Evolutionary conservation across 169 alveolate genomes (phyloP), one percentile per base, ranked within the genome.

Genomic region (Babesia microti): DNA sequence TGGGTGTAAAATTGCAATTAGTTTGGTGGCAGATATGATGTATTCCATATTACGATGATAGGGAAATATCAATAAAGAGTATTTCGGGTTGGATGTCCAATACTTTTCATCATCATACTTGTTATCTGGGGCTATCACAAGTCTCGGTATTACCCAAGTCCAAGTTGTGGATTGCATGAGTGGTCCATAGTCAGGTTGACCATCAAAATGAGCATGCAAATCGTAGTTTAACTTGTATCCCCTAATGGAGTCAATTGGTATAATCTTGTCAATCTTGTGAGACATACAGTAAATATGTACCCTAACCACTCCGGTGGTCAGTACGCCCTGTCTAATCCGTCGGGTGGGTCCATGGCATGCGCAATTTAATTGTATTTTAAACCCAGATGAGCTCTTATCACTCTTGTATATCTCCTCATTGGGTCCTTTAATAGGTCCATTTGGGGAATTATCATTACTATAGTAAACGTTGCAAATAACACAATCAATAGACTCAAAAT

Each of bases 211-310:
- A 12, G 75, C 2, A 26, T 63, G 75, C 9, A 63, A 15, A 33
- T 63, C 75, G 27, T 63, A 63, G 41, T 63, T 63, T 15, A 63
- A 50, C 39, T 63, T 63, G 50, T 43, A 63, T 1, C 44, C 75
- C 17, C 42, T 14, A 1, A 63, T 24, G 14, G 35, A 19, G 2
- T 17, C 49, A 0, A 63, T 39, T 4, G 26, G 49, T 21, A 63
- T 32, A 11, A 36, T 32, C 15, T 33, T 37, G 3, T 63, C 75
- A 29, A 27, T 15, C 17, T 53, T 41, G 18, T 63, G 63, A 14
- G 33, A 39, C 15, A 63, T 30, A 6, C 46, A 17, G 34, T 39
- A 39, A 6, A 63, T 57, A 11, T 37, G 40, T 12, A 63, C 59
- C 17, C 55, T 51, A 52, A 11, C 75, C 75, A 7, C 33, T 48